Percentiles rank a stretch among this genome's conserved stretches.
These are phyloP conservation scores for Cryptococcus floricola DNA, from an alignment of 1,284 basidiomycete genomes.

Conservation along the genomic window DNA sequence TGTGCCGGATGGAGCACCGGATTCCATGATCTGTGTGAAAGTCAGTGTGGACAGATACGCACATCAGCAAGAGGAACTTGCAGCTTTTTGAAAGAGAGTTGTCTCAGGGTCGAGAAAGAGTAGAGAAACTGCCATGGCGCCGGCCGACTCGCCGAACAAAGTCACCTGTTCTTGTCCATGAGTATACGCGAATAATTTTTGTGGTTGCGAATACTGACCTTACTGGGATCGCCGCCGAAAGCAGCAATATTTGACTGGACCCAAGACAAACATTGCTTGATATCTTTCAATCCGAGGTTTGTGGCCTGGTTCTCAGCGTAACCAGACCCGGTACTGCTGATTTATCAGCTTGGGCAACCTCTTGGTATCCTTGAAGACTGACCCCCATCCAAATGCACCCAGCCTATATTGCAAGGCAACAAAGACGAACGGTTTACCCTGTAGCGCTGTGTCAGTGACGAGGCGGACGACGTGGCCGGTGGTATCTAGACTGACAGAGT, in stretches of 20 bases:
- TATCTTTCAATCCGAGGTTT: conserved; percentile 49
- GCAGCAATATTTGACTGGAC: conserved; percentile 50
- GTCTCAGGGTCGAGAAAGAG: conserved; percentile 39
- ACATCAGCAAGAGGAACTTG: conserved; percentile 15
- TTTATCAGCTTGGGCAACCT: background rate
- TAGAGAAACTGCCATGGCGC: conserved; percentile 38
- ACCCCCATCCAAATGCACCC: conserved; percentile 50
- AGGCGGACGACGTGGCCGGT: conserved; percentile 1
- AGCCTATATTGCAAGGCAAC: conserved; percentile 52
- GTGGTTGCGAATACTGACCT: conserved; percentile 22
- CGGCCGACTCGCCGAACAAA: conserved; percentile 46
- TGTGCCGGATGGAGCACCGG: conserved; percentile 36
- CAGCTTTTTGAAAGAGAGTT: conserved; percentile 18
- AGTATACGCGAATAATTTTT: background rate
- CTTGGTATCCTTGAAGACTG: background rate
- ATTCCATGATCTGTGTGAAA: conserved; percentile 42
- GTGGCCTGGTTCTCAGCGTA: conserved; percentile 33
- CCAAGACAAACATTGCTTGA: conserved; percentile 52
- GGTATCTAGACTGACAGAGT: background rate
- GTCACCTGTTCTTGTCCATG: conserved; percentile 25
- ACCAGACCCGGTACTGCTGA: conserved; percentile 22
- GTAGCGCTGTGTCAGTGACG: background rate
- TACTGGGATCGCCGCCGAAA: conserved; percentile 52
- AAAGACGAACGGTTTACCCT: conserved; percentile 42
- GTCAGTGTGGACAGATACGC: background rate